Percentiles rank a stretch among this genome's conserved stretches.
Conservation (phyloP, 345 rosid species). For the Rhodamnia rubescens region DNA sequence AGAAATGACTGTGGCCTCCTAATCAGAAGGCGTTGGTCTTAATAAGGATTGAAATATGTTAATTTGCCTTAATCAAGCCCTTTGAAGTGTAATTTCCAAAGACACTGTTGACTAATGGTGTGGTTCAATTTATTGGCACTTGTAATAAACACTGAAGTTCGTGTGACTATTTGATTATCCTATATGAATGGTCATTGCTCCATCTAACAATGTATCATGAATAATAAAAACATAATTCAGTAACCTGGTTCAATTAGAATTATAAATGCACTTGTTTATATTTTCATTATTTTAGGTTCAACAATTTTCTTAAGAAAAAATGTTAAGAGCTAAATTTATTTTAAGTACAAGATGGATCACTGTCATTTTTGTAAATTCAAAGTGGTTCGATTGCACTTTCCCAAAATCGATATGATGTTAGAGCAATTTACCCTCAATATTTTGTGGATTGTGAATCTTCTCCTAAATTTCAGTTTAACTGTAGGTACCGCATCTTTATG, state of each 20-base stretch:
- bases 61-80: background rate
- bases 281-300: background rate
- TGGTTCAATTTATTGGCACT: background rate
- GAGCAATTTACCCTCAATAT: background rate
- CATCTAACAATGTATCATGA: background rate
- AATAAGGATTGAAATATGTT: background rate
- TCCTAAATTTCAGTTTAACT: background rate
- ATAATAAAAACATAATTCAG: background rate
- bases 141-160: background rate
- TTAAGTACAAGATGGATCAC: background rate
- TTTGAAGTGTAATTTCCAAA: background rate
- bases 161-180: background rate
- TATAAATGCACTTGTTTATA: background rate
- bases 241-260: background rate
- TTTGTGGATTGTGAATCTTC: background rate
- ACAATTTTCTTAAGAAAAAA: background rate
- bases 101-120: background rate
- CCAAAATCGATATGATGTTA: background rate
- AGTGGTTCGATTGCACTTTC: background rate
- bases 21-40: background rate
- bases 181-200: background rate
- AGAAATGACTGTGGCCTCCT: background rate
- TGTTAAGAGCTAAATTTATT: background rate
- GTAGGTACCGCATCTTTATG: conserved; percentile 35
- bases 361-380: background rate